These are phyloP conservation scores for Vigna radiata DNA, from an alignment of 306 rosid genomes.

Conservation along the genomic window DNA sequence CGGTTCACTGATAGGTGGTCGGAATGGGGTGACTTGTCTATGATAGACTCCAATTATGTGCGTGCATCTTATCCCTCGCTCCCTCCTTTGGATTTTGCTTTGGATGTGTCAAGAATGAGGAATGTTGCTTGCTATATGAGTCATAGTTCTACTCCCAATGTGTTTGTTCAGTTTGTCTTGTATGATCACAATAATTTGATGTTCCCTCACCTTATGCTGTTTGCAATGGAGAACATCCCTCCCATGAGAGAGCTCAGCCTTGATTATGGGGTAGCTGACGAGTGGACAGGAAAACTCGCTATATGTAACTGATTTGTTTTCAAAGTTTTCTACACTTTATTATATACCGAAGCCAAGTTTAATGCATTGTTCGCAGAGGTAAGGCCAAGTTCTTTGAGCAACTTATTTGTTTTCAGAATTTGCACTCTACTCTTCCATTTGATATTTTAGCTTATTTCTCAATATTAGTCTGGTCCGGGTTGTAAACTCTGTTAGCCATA, in stretches of 20 bases:
- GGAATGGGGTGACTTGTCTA: slow-evolving; percentile 95
- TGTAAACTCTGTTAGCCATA: slow-evolving; percentile 25
- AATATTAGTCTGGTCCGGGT: slow-evolving; percentile 19
- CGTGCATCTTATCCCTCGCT: slow-evolving; percentile 79
- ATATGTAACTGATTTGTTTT: slow-evolving; percentile 70
- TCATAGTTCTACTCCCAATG: slow-evolving; percentile 86
- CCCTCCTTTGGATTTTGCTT: slow-evolving; percentile 89
- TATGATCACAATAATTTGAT: slow-evolving; percentile 87
- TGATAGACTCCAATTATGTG: slow-evolving; percentile 58
- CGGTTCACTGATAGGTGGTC: slow-evolving; percentile 82
- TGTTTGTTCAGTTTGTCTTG: slow-evolving; percentile 82
- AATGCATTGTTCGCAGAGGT: slow-evolving; percentile 54
- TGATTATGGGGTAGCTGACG: slow-evolving; percentile 94
- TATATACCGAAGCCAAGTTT: slow-evolving; percentile 53
- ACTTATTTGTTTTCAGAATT: slow-evolving; percentile 7
- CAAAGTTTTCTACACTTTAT: slow-evolving; percentile 44
- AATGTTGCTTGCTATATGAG: slow-evolving; percentile 96
- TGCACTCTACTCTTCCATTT: background rate
- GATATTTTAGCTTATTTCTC: background rate
- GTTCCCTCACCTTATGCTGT: slow-evolving; percentile 95
- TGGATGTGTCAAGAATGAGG: slow-evolving; percentile 95
- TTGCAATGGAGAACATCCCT: slow-evolving; percentile 96
- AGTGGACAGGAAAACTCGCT: slow-evolving; percentile 68
- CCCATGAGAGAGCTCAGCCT: slow-evolving; percentile 98
- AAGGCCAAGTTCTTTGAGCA: slow-evolving; percentile 38